Evolutionary conservation across 352 stramenopile species (phyloP).

Genomic region (Nothophytophthora sp.): DNA sequence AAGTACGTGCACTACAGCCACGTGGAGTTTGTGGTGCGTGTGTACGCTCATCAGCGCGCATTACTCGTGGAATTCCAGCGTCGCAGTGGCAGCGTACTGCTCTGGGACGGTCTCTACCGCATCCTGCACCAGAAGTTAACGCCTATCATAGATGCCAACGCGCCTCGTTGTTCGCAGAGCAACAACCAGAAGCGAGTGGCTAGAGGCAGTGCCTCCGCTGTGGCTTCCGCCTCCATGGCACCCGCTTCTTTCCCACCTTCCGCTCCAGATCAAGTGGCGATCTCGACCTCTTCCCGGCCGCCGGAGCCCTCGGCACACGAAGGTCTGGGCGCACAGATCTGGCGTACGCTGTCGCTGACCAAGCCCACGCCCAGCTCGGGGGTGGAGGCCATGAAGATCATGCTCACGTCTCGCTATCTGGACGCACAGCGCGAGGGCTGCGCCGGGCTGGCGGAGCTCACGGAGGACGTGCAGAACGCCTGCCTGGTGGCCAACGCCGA

Average conservation of each 20-base stretch:
- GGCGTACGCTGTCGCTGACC: slow-evolving; percentile 51
- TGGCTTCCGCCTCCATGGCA: background rate
- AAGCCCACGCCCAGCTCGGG: slow-evolving; percentile 59
- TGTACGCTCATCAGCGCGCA: slow-evolving; percentile 49
- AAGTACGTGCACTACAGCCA: slow-evolving; percentile 87
- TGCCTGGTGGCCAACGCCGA: slow-evolving; percentile 56
- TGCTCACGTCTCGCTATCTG: slow-evolving; percentile 72
- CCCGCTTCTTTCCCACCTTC: slow-evolving; percentile 2
- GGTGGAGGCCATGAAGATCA: slow-evolving; percentile 85
- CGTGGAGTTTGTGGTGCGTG: slow-evolving; percentile 76
- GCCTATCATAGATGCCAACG: slow-evolving; percentile 45
- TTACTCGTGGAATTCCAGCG: slow-evolving; percentile 81
- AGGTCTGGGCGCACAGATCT: slow-evolving; percentile 57
- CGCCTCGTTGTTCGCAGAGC: slow-evolving; percentile 63
- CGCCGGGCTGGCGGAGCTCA: slow-evolving; percentile 68
- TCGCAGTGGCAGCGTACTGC: slow-evolving; percentile 65
- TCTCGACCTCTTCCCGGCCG: background rate
- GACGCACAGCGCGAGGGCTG: slow-evolving; percentile 81
- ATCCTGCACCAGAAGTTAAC: slow-evolving; percentile 65
- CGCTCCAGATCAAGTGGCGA: background rate
- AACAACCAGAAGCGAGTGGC: slow-evolving; percentile 61
- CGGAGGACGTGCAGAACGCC: slow-evolving; percentile 60
- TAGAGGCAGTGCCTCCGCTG: slow-evolving; percentile 2
- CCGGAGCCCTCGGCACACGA: slow-evolving; percentile 26
- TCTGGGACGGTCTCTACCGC: slow-evolving; percentile 84